These are phyloP conservation scores for Daldinia grandis DNA, from an alignment of 495 filamentous ascomycete species.

Conservation along the genomic window DNA sequence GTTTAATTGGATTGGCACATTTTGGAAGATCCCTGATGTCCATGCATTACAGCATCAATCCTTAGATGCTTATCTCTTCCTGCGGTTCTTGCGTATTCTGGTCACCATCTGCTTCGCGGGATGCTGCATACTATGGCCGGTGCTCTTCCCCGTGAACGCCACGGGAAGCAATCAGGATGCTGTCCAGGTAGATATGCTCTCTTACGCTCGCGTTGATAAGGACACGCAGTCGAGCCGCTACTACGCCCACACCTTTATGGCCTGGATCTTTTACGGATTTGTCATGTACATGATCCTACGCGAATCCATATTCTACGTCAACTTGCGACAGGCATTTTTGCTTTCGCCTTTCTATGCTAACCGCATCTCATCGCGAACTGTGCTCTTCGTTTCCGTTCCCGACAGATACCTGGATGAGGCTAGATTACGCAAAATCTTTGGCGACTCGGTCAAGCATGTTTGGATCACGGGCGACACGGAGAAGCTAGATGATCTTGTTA, in stretches of 20 bases:
- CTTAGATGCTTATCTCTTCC: conserved; percentile 86
- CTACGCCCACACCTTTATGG: conserved; percentile 79
- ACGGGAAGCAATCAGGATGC: conserved; percentile 71
- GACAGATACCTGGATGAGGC: conserved; percentile 73
- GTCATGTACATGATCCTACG: conserved; percentile 89
- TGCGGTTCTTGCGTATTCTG: conserved; percentile 82
- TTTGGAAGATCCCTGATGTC: conserved; percentile 81
- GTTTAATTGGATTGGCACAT: conserved; percentile 77
- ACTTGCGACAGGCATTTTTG: conserved; percentile 92
- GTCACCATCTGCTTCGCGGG: conserved; percentile 80
- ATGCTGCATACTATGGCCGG: conserved; percentile 80
- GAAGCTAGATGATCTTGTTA: conserved; percentile 83
- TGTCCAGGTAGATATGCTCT: conserved; percentile 79
- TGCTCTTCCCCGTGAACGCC: conserved; percentile 86
- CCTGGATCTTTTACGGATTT: conserved; percentile 83
- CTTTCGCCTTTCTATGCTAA: conserved; percentile 86
- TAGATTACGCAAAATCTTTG: conserved; percentile 81
- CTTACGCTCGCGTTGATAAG: conserved; percentile 73
- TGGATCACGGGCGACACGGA: conserved; percentile 86
- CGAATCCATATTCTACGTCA: conserved; percentile 94
- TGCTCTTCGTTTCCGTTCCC: conserved; percentile 90
- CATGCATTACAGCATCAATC: conserved; percentile 89
- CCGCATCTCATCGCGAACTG: conserved; percentile 91
- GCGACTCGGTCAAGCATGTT: conserved; percentile 78
- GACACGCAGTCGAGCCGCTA: conserved; percentile 64